Evolutionary conservation across 164 flowering plant genomes (phyloP), one percentile per base, ranked within the genome.

Genomic region (Piper betle): DNA sequence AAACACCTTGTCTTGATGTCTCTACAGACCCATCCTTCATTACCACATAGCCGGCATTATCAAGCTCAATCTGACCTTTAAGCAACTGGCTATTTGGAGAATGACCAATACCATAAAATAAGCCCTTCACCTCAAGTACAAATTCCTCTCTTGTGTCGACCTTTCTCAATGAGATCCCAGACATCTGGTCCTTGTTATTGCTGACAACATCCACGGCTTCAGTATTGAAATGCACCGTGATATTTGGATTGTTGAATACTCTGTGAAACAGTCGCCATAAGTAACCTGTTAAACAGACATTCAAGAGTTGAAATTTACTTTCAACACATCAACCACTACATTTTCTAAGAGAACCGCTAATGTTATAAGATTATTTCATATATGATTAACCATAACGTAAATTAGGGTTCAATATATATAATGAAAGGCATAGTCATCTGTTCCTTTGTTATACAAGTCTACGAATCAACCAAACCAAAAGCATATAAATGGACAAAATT

Each of bases 211-310:
- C 99, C 84, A 85, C 75, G 5, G 85, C 64, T 76, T 88, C 96
- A 50, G 99, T 83, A 68, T 84, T 90, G 96, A 76, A 93, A 91
- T 93, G 99, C 81, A 93, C 77, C 52, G 99, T 90, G 74, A 93
- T 63, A 64, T 93, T 93, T 74, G 97, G 99, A 73, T 86, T 90
- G 92, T 87, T 84, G 83, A 68, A 67, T 76, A 93, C 91, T 93
- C 99, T 93, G 68, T 65, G 99, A 90, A 89, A 93, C 96, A 93
- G 86, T 83, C 97, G 94, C 90, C 86, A 93, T 81, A 93, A 93
- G 78, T 84, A 93, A 86, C 97, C 97, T 93, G 98, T 93, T 93
- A 93, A 87, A 82, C 80, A 92, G 84, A 92, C 92, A 89, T 81
- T 75, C 86, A 74, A 86, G 79, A 80, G 91, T 86, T 89, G 94